Base-by-base conservation (phyloP, 2,329 filamentous ascomycete species). In the Boeremia exigua region DNA sequence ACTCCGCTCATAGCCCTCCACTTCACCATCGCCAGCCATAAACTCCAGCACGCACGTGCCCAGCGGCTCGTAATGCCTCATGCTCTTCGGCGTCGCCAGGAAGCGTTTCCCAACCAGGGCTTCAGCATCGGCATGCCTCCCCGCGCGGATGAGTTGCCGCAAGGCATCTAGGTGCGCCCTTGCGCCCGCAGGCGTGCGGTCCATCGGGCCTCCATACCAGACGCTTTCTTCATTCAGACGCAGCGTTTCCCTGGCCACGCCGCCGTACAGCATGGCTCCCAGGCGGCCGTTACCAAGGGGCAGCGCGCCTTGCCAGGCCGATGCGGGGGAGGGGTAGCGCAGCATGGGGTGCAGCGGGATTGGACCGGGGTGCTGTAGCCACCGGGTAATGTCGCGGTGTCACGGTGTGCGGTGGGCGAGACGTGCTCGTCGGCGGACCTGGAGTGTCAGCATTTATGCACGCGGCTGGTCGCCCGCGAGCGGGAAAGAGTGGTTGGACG, bases 281-380 rank as follows among this genome's bases (percentile, higher is more conserved):
- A 79, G 65, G 43, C 80, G 75, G 19, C 81, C 81, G 61, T 83
- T 83, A 9, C 81, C 80, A 44, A 83, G 70, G 2, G 80, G 80
- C 1, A 82, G 67, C 25, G 78, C 77, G 54, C 78, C 69, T 46
- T 75, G 67, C 75, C 76, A 79, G 53, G 68, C 29, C 42, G 48
- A 53, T 51, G 58, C 58, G 42, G 58, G 58, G 46, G 44, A 42
- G 34, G 33, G 28, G 37, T 58, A 60, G 49, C 50, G 45, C 27
- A 60, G 45, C 46, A 58, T 58, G 48, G 49, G 40, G 37, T 36
- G 37, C 43, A 25, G 6, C 15, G 30, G 38, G 37, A 56, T 58
- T 58, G 55, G 50, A 29, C 27, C 19, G 7, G 42, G 42, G 42
- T 50, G 46, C 42, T 46, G 36, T 45, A 25, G 17, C 43, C 33